A percentile compares a stretch with the other conserved stretches of the same genome.
Conservation (phyloP, 1,284 basidiomycete genomes). For the Phlebopus sp. region DNA sequence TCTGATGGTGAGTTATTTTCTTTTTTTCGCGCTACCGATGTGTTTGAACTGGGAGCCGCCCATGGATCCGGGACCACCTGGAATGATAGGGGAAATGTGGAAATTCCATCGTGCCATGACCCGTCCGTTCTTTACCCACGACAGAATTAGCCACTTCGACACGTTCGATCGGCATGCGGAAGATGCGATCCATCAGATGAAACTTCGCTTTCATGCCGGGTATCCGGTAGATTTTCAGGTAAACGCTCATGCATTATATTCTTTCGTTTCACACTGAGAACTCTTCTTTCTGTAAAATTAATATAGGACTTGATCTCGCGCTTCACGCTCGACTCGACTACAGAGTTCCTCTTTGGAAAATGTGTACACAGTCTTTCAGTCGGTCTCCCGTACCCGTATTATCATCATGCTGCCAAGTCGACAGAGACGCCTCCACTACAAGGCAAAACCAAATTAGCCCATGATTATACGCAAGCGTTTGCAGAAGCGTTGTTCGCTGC, state of each 20-base stretch:
- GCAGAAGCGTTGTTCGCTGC: conserved; percentile 38
- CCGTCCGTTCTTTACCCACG: conserved; percentile 50
- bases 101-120: conserved; percentile 49
- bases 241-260: neutral
- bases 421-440: conserved; percentile 6
- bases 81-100: conserved; percentile 35
- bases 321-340: conserved; percentile 55
- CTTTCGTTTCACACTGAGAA: neutral
- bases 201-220: conserved; percentile 30
- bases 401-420: conserved; percentile 22
- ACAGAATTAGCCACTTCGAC: conserved; percentile 47
- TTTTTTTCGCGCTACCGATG: neutral
- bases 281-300: neutral
- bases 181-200: conserved; percentile 31
- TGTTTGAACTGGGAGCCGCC: no score
- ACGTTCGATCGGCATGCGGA: conserved; percentile 42
- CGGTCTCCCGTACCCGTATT: conserved; percentile 43
- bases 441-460: conserved; percentile 10
- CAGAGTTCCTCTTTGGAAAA: conserved; percentile 52
- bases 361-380: conserved; percentile 41
- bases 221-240: conserved; percentile 42
- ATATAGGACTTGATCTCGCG: conserved; percentile 37
- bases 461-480: conserved; percentile 31
- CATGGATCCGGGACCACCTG: no score
- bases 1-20: conserved; percentile 34